These are phyloP conservation scores for Chalciporus piperatus DNA, from an alignment of 768 basidiomycete species.

Conservation along the genomic window DNA sequence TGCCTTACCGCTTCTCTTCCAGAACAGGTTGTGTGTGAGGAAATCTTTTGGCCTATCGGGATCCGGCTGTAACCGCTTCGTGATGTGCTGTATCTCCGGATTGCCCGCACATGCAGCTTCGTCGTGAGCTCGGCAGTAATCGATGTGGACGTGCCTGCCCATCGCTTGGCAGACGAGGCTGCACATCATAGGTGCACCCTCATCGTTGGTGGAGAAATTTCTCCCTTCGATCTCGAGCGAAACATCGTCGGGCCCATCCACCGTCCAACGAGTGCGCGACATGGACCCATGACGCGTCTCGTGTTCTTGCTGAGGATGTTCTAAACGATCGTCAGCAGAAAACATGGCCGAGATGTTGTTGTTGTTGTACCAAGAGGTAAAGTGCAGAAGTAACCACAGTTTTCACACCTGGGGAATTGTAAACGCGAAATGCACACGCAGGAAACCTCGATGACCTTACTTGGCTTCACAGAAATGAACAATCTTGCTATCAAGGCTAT, in stretches of 20 bases:
- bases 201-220: conserved; percentile 45
- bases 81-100: conserved; percentile 43
- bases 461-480: conserved; percentile 49
- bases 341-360: neutral
- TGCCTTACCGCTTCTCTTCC: conserved; percentile 46
- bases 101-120: conserved; percentile 32
- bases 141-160: conserved; percentile 51
- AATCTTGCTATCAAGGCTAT: conserved; percentile 35
- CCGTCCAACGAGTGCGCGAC: conserved; percentile 47
- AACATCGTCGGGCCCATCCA: conserved; percentile 46
- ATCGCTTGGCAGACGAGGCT: conserved; percentile 47
- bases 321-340: conserved; percentile 23
- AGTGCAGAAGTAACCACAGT: conserved; percentile 53
- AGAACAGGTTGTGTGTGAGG: conserved; percentile 47
- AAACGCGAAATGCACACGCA: too few relatives aligned
- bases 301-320: conserved; percentile 51
- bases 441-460: too few relatives aligned
- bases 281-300: conserved; percentile 58
- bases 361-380: conserved; percentile 38
- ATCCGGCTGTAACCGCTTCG: conserved; percentile 37
- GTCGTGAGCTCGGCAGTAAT: conserved; percentile 42
- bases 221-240: conserved; percentile 47
- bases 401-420: conserved; percentile 38
- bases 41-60: conserved; percentile 47
- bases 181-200: conserved; percentile 57